Conservation (phyloP, 2,329 filamentous ascomycete genomes). For the Escovopsis sp. region DNA sequence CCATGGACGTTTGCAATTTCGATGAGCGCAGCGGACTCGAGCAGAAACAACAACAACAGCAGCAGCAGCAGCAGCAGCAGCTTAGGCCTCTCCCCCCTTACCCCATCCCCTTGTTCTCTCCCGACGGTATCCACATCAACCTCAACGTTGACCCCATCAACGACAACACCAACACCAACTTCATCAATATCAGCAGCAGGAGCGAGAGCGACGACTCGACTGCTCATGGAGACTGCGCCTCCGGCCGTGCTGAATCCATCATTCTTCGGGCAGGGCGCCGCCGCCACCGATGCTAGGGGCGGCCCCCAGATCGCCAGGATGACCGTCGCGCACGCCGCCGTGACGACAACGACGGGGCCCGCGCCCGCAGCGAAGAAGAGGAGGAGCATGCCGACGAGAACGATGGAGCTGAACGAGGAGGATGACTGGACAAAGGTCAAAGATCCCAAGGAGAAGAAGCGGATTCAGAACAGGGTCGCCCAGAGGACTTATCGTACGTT, state of each 20-base stretch:
- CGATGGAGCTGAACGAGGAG: constrained; percentile 8
- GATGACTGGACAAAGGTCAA: constrained; percentile 16
- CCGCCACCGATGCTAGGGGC: not conserved
- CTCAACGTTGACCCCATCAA: not conserved
- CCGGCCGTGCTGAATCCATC: not conserved
- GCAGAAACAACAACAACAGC: too few relatives aligned
- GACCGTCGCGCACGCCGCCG: constrained; percentile 1
- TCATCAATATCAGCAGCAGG: not conserved
- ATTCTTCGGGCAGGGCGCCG: constrained; percentile 1
- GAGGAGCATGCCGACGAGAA: constrained; percentile 2
- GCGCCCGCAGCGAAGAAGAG: constrained; percentile 4
- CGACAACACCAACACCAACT: constrained; percentile 1
- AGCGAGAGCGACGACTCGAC: too few relatives aligned
- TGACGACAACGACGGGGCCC: not conserved
- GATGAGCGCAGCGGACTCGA: not conserved
- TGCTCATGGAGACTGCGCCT: too few relatives aligned
- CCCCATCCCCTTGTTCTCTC: too few relatives aligned
- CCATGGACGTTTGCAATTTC: constrained; percentile 5
- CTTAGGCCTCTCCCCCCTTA: constrained; percentile 2
- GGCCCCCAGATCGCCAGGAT: not conserved
- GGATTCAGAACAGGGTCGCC: constrained; percentile 17
- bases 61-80: not conserved
- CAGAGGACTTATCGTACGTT: constrained; percentile 18
- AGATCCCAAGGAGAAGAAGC: constrained; percentile 17
- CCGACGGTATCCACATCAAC: not conserved